Conservation (phyloP, 306 rosid genomes). For the Lotus japonicus region DNA sequence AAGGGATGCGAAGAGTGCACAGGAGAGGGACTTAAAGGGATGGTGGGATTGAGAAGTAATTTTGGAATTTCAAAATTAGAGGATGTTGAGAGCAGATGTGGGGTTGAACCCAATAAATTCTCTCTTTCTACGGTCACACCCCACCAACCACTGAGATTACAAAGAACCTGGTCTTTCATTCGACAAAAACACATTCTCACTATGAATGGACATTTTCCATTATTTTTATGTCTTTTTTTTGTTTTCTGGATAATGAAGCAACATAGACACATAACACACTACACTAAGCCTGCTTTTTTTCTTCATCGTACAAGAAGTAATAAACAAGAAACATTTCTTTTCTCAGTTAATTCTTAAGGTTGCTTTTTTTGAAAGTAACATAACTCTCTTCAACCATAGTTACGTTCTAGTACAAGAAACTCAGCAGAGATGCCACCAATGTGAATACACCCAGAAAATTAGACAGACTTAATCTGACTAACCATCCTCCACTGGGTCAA, state of each 20-base stretch:
- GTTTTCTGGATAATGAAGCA: neutral
- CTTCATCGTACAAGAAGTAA: neutral
- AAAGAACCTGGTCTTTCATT: too few relatives aligned
- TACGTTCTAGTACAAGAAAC: neutral
- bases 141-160: too few relatives aligned
- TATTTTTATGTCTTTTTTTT: neutral
- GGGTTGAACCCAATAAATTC: too few relatives aligned
- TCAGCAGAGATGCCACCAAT: slow-evolving; percentile 16
- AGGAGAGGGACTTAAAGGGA: too few relatives aligned
- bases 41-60: too few relatives aligned
- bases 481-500: slow-evolving; percentile 1
- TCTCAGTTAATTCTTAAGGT: neutral
- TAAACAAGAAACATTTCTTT: neutral
- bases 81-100: too few relatives aligned
- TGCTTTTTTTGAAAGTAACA: neutral
- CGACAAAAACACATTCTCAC: too few relatives aligned
- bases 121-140: too few relatives aligned
- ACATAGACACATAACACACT: neutral
- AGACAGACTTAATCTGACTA: slow-evolving; percentile 12
- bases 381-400: neutral
- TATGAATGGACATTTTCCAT: too few relatives aligned
- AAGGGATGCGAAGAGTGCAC: too few relatives aligned
- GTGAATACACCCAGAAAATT: neutral
- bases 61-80: too few relatives aligned
- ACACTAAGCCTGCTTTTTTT: neutral